Conservation (phyloP, 106 monocot species). For the Apostasia ramifera region DNA sequence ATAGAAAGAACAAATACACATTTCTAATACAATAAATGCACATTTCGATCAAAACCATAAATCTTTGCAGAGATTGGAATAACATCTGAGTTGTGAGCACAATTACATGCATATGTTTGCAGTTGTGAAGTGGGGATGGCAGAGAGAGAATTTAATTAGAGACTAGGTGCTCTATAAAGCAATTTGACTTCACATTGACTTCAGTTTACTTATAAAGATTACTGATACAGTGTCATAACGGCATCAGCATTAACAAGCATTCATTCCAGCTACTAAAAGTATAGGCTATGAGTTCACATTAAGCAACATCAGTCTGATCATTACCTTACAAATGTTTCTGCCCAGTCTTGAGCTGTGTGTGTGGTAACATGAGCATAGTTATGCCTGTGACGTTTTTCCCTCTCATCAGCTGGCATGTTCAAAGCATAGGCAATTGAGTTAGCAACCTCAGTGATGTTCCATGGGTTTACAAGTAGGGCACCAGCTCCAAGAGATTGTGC, state of each 20-base stretch:
- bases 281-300: background rate
- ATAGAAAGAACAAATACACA: too few relatives aligned
- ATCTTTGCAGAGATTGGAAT: too few relatives aligned
- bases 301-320: background rate
- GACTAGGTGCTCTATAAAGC: too few relatives aligned
- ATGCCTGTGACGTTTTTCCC: slow-evolving; percentile 90
- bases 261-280: background rate
- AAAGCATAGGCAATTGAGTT: slow-evolving; percentile 61
- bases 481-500: slow-evolving; percentile 94
- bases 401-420: slow-evolving; percentile 81
- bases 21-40: too few relatives aligned
- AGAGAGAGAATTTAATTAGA: too few relatives aligned
- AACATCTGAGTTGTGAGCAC: too few relatives aligned
- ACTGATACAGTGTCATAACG: background rate
- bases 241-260: background rate
- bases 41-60: too few relatives aligned
- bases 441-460: slow-evolving; percentile 83
- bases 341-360: slow-evolving; percentile 99
- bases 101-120: too few relatives aligned
- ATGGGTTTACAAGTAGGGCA: slow-evolving; percentile 84
- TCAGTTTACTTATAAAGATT: too few relatives aligned
- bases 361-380: slow-evolving; percentile 98
- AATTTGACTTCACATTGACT: too few relatives aligned
- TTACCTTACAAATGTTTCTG: slow-evolving; percentile 96
- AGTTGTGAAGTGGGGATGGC: too few relatives aligned